A percentile compares a stretch with the other conserved stretches of the same genome.
These are phyloP conservation scores for Fusarium graminum DNA, from an alignment of 2,329 filamentous ascomycete species.

Conservation along the genomic window DNA sequence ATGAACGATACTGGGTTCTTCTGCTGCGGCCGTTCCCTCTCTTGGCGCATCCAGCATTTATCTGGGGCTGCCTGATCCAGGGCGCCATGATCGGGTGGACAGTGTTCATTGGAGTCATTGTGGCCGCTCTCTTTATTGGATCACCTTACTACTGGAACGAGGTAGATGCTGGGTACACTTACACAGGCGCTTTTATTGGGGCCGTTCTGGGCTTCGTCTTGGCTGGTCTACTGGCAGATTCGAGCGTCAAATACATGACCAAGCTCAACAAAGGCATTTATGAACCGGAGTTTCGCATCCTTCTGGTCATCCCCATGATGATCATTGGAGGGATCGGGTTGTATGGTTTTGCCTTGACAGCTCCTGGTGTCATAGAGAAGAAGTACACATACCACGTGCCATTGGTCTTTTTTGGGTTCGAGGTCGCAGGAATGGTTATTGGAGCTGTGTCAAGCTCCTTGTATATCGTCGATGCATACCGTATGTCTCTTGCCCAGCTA, in stretches of 20 bases:
- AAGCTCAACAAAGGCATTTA: constrained; percentile 83
- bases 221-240: constrained; percentile 81
- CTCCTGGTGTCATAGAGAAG: constrained; percentile 65
- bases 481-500: constrained; percentile 62
- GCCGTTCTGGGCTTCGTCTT: constrained; percentile 81
- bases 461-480: constrained; percentile 94
- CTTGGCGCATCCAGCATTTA: constrained; percentile 84
- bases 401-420: constrained; percentile 84
- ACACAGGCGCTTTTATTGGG: constrained; percentile 87
- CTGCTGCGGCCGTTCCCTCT: constrained; percentile 83
- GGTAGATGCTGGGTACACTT: constrained; percentile 86
- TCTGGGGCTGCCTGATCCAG: constrained; percentile 85
- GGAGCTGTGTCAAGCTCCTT: constrained; percentile 87
- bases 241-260: constrained; percentile 77
- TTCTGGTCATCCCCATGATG: constrained; percentile 86
- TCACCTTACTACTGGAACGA: constrained; percentile 86
- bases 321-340: constrained; percentile 82
- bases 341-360: constrained; percentile 85
- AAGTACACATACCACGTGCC: constrained; percentile 80
- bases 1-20: constrained; percentile 77
- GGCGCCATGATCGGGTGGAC: constrained; percentile 96
- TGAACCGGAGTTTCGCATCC: constrained; percentile 89
- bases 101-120: constrained; percentile 87
- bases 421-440: constrained; percentile 92
- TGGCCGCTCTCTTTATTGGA: constrained; percentile 85